A percentile compares a stretch with the other conserved stretches of the same genome.
Conservation (phyloP, 495 filamentous ascomycete species). For the Penicillium paradoxum region DNA sequence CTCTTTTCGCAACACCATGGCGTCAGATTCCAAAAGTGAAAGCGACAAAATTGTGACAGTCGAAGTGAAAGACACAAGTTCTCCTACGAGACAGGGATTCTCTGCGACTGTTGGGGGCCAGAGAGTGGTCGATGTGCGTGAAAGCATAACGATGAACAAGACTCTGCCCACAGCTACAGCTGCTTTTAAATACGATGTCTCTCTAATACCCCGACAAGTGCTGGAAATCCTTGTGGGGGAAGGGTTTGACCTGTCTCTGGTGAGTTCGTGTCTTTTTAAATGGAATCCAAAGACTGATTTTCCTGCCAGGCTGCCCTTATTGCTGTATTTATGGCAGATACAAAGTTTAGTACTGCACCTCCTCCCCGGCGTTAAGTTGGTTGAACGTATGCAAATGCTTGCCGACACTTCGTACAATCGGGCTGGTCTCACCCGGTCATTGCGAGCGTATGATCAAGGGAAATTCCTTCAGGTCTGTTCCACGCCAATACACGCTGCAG, state of each 20-base stretch:
- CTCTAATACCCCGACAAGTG: slow-evolving; percentile 1
- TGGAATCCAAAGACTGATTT: neutral
- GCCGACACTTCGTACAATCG: neutral
- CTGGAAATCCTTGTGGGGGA: slow-evolving; percentile 16
- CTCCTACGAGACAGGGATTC: neutral
- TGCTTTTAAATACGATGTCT: neutral
- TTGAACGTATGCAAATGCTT: neutral
- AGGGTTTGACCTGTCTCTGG: slow-evolving; percentile 15
- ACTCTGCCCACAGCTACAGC: neutral
- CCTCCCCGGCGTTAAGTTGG: neutral
- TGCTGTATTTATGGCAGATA: neutral
- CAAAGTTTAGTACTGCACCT: slow-evolving; percentile 1
- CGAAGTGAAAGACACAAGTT: slow-evolving; percentile 1
- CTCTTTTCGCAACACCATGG: slow-evolving; percentile 12
- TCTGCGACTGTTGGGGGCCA: neutral
- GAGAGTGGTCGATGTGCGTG: slow-evolving; percentile 18
- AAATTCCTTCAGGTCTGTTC: too few species aligned
- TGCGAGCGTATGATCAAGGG: too few species aligned
- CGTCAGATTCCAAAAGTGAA: slow-evolving; percentile 1
- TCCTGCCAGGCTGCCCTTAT: neutral
- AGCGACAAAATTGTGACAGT: slow-evolving; percentile 7
- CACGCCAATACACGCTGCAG: too few species aligned
- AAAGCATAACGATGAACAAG: slow-evolving; percentile 14
- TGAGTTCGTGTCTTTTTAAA: neutral
- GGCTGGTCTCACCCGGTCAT: too few species aligned